Base-by-base conservation (phyloP, 2,329 filamentous ascomycete genomes). In the Rachicladosporium sp. region DNA sequence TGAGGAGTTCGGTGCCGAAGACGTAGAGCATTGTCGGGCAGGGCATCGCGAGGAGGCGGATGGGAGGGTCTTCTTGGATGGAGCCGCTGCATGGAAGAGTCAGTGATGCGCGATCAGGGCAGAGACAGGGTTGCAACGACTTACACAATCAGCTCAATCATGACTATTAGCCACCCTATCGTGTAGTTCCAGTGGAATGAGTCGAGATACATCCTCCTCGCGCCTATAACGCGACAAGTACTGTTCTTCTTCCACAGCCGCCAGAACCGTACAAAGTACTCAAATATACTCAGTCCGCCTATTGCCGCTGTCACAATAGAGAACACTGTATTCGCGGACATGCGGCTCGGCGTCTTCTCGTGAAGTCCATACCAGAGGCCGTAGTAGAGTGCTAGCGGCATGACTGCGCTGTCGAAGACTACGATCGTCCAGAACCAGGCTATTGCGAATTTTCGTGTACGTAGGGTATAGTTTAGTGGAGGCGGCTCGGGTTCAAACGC, bases 311-410 rank as follows among this genome's bases (percentile, higher is more conserved):
- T 73, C 46, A 70, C 70, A 46, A 74, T 72, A 45, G 65, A 68
- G 57, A 72, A 72, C 48, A 71, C 59, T 29, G 65, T 62, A 37
- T 70, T 71, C 33, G 66, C 64, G 1, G 63, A 65, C 27, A 78
- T 52, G 44, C 63, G 59, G 32, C 38, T 38, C 4, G 23, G 23
- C 23, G 23, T 27, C 6, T 41, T 21, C 30, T 34, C 27, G 19
- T 47, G 37, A 7, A 72, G 70, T 45, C 64, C 65, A 46, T 77
- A 77, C 70, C 71, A 76, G 30, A 79, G 61, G 36, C 68, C 64
- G 61, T 73, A 79, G 58, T 78, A 79, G 2, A 79, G 62, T 3
- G 64, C 67, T 43, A 78, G 64, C 11, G 75, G 75, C 57, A 76
- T 71, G 41, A 63, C 68, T 43, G 76, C 61, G 37, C 69, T 73